These are phyloP conservation scores for Fusarium coicis DNA, from an alignment of 2,329 filamentous ascomycete genomes.

Conservation along the genomic window DNA sequence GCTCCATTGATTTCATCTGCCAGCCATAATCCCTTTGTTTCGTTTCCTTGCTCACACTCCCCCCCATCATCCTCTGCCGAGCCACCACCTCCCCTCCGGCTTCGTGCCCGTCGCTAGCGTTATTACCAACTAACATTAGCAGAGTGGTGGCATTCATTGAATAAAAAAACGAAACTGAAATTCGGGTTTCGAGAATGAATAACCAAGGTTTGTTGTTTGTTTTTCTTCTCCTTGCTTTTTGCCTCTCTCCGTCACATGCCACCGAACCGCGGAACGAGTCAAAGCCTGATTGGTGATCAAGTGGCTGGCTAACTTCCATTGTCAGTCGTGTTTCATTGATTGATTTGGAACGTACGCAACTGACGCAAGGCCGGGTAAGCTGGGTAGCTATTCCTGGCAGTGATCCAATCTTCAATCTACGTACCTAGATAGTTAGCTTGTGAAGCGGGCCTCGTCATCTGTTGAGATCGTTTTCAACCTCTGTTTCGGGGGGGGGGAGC, in stretches of 20 bases:
- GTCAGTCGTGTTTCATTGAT: not conserved
- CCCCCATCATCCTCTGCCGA: not conserved
- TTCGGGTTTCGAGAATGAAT: not conserved
- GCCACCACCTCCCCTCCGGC: not conserved
- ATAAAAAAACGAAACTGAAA: not conserved
- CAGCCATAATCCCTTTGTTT: not conserved
- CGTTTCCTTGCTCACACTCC: not conserved
- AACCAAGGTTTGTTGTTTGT: not conserved
- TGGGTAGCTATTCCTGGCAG: not conserved
- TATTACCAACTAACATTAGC: not conserved
- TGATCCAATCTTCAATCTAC: not conserved
- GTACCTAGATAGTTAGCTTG: not conserved
- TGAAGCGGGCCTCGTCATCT: not conserved
- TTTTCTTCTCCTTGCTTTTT: not conserved
- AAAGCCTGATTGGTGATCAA: not conserved
- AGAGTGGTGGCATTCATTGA: not conserved
- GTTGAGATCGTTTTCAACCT: not conserved
- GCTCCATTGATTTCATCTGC: not conserved
- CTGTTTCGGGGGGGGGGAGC: not conserved
- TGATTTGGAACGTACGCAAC: not conserved
- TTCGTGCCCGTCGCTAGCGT: not conserved
- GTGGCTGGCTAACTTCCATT: not conserved
- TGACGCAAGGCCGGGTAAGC: not conserved
- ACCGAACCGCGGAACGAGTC: not conserved
- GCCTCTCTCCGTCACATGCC: not conserved